These are phyloP conservation scores for Entonaema liquescens DNA, from an alignment of 495 filamentous ascomycete genomes.

Conservation along the genomic window DNA sequence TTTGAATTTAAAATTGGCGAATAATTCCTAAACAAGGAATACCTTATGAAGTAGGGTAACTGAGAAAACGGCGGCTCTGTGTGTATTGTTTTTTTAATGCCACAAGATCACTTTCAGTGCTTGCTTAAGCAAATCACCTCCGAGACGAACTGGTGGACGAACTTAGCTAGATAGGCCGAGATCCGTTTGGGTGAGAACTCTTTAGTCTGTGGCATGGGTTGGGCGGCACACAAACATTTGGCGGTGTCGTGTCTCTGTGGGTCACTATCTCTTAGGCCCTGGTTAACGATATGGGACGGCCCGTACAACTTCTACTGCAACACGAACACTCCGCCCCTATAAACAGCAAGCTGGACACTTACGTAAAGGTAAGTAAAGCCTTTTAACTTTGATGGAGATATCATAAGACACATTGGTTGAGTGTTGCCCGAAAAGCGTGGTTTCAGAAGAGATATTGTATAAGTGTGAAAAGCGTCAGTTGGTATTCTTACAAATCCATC, in stretches of 20 bases:
- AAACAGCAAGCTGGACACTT: background rate
- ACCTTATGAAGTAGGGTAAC: background rate
- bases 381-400: background rate
- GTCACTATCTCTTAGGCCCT: background rate
- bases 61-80: background rate
- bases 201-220: background rate
- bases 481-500: background rate
- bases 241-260: background rate
- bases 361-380: background rate
- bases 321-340: background rate
- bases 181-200: background rate
- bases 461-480: background rate
- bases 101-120: background rate
- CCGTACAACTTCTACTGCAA: background rate
- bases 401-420: background rate
- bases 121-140: background rate
- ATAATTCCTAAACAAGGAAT: background rate
- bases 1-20: constrained; percentile 18
- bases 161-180: background rate
- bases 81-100: background rate
- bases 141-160: background rate
- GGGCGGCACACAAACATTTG: background rate
- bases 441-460: background rate
- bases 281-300: background rate
- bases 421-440: background rate